A percentile compares a stretch with the other conserved stretches of the same genome.
Conservation (phyloP, 129 eudicot species). For the Dittrichia graveolens region DNA sequence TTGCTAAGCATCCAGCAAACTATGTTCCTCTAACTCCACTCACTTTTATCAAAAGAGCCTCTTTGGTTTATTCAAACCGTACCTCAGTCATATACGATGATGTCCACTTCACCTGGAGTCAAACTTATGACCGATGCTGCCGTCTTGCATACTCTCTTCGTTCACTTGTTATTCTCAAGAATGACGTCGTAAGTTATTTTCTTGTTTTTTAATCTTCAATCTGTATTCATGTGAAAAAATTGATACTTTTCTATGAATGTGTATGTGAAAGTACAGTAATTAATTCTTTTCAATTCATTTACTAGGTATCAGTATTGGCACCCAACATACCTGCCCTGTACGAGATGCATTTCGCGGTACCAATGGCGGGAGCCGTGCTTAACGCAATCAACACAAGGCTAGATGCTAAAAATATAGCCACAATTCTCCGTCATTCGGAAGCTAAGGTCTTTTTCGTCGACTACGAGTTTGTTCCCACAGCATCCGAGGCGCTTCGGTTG, state of each 20-base stretch:
- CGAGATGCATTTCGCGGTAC: slow-evolving; percentile 76
- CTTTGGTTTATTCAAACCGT: slow-evolving; percentile 48
- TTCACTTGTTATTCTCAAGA: slow-evolving; percentile 49
- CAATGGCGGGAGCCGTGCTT: slow-evolving; percentile 80
- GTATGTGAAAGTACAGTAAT: too few relatives aligned
- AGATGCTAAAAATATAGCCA: slow-evolving; percentile 54
- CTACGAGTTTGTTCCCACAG: slow-evolving; percentile 47
- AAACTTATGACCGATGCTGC: slow-evolving; percentile 60
- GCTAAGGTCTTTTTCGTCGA: slow-evolving; percentile 70
- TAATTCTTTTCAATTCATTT: neutral
- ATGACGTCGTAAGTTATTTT: slow-evolving; percentile 48
- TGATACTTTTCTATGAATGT: too few relatives aligned
- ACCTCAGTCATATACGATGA: slow-evolving; percentile 51
- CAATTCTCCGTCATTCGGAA: slow-evolving; percentile 66
- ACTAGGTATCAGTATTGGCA: slow-evolving; percentile 66
- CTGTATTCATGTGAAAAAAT: neutral
- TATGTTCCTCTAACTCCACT: slow-evolving; percentile 66
- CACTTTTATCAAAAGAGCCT: slow-evolving; percentile 67
- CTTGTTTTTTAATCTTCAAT: neutral
- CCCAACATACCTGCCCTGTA: slow-evolving; percentile 72
- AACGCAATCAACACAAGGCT: slow-evolving; percentile 71
- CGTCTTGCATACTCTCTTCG: slow-evolving; percentile 65
- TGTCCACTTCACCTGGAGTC: slow-evolving; percentile 55
- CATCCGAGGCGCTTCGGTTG: slow-evolving; percentile 53
- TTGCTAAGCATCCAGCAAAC: slow-evolving; percentile 56